Base-by-base conservation (phyloP, 208 protist genomes). In the Leishmania guyanensis region DNA sequence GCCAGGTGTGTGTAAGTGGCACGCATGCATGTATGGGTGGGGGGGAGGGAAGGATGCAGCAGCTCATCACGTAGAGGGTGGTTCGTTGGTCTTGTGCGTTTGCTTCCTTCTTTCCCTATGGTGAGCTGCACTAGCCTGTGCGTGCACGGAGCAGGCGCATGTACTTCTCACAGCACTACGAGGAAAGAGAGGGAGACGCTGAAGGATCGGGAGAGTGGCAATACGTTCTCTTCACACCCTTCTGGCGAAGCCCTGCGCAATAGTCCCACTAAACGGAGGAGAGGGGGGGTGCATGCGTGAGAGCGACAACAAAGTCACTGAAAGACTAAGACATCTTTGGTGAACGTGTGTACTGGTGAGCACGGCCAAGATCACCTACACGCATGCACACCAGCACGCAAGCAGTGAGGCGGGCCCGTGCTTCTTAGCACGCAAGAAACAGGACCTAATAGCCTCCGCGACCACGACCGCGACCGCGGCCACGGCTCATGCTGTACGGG, bases 401-500 rank as follows among this genome's bases (percentile, higher is more conserved):
- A 46, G 72, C 26, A 48, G 29, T 64, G 72, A 58, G 51, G 51
- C 8, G 33, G 36, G 17, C 36, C 50, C n/a, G 51, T 60, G 33
- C 72, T 48, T 22, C 46, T 33, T 33, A 36, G 46, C 68, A 73
- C 26, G n/a, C 64, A 0, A 62, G 29, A n/a, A 29, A n/a, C 53
- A 22, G 14, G 51, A 3, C n/a, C 72, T 81, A 88, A 75, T 88
- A 84, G 29, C 62, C 60, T 20, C 84, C 88, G 17, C 84, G 84
- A 9, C 87, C 89, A 9, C 87, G 77, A 1, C 89, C 85, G 26
- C 87, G 80, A 1, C 89, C 89, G 48, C 87, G 86, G 9, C 81
- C 80, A 53, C 88, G 46, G 78, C 84, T 51, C 78, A 77, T 80
- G n/a, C 54, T 76, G 75, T 93, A 95, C 14, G 94, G 94, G 72